These are phyloP conservation scores for Rhodosporidiobolus odoratus DNA, from an alignment of 768 basidiomycete species.

Conservation along the genomic window DNA sequence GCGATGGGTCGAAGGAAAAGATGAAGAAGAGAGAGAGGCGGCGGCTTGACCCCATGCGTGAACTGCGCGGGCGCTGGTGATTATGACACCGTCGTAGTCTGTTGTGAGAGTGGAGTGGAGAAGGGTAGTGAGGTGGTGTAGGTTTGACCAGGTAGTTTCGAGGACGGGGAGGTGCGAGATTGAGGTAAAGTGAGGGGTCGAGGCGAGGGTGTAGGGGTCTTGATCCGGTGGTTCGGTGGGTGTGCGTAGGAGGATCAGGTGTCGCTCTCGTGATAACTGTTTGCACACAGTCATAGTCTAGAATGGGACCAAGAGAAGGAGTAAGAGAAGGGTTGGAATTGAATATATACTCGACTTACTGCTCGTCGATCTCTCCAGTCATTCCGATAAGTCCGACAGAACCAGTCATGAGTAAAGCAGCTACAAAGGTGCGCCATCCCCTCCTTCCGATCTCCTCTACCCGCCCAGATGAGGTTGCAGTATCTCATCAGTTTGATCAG, in stretches of 20 bases:
- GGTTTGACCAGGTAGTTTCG: constrained; percentile 59
- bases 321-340: neutral
- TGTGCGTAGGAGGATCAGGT: constrained; percentile 51
- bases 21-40: constrained; percentile 34
- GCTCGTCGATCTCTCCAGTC: too few species aligned
- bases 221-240: constrained; percentile 41
- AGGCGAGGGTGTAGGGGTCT: neutral
- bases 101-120: constrained; percentile 46
- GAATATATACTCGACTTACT: too few species aligned
- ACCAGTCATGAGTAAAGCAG: constrained; percentile 12
- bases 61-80: constrained; percentile 72
- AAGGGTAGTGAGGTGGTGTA: constrained; percentile 52
- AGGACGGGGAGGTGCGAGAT: constrained; percentile 61
- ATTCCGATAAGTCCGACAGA: too few species aligned
- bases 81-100: constrained; percentile 58
- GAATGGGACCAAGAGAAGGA: neutral
- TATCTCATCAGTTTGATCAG: too few species aligned
- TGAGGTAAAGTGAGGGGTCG: neutral
- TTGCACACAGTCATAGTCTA: too few species aligned
- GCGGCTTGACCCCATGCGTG: constrained; percentile 61
- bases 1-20: neutral
- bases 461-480: too few species aligned
- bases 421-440: neutral
- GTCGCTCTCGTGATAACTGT: neutral
- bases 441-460: neutral